These are phyloP conservation scores for Ceratocystis variospora DNA, from an alignment of 2,329 filamentous ascomycete species.

Conservation along the genomic window DNA sequence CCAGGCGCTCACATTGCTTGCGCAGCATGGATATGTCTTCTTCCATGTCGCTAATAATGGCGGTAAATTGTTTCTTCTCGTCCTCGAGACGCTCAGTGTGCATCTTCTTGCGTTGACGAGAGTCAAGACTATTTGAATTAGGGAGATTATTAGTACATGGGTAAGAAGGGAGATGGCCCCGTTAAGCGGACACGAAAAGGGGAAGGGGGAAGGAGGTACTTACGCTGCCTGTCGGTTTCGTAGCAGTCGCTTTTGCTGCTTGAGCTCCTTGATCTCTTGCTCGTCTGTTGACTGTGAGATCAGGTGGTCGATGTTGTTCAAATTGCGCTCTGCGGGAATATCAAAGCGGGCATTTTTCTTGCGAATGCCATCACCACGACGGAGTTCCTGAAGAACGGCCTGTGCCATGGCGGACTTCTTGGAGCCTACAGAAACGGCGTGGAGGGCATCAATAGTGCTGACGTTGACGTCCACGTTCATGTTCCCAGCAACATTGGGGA, in stretches of 20 bases:
- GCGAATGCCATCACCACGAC: constrained; percentile 74
- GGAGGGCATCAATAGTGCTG: constrained; percentile 39
- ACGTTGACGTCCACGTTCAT: constrained; percentile 25
- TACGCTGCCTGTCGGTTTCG: constrained; percentile 96
- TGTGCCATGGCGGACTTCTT: constrained; percentile 34
- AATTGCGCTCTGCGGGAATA: constrained; percentile 83
- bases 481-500: not conserved
- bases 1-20: constrained; percentile 54
- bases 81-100: constrained; percentile 93
- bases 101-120: constrained; percentile 92
- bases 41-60: constrained; percentile 63
- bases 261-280: constrained; percentile 91
- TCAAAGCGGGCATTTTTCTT: constrained; percentile 99
- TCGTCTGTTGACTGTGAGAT: constrained; percentile 82
- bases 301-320: constrained; percentile 87
- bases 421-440: constrained; percentile 32
- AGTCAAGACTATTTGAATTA: constrained; percentile 57
- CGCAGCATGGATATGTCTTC: constrained; percentile 59
- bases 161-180: not conserved
- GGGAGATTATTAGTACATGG: not conserved
- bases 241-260: constrained; percentile 91
- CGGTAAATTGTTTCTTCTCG: constrained; percentile 85
- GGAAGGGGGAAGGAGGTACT: constrained; percentile 28
- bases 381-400: constrained; percentile 41
- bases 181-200: constrained; percentile 20